Base-by-base conservation (phyloP, 257 asterid species). In the Euphrasia confusa region DNA sequence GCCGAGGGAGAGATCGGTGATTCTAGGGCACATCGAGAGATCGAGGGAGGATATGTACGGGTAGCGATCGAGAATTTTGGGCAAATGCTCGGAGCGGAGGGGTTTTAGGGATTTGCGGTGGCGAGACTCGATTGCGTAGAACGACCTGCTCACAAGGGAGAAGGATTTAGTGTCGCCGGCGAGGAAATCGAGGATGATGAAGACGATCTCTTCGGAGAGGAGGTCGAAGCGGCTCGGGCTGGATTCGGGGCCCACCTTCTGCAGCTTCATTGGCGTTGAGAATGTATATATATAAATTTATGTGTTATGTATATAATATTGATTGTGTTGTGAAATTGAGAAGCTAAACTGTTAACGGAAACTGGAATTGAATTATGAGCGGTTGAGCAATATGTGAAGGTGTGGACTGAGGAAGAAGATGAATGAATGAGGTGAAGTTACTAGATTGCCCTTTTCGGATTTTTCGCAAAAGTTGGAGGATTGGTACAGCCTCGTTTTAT, bases 141-240 rank as follows among this genome's bases (percentile, higher is more conserved):
- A 86, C 2, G 95, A 80, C 28, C 75, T 80, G 72, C 89, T 82
- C 58, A 84, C 98, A 2, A 86, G 89, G 13, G 98, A 88, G 60
- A 91, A 88, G 1, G 95, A 79, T 67, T 91, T 91, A 48, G 50
- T 83, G 54, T 88, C 97, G n/a, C 79, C 95, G 18, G 67, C 61
- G 44, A 91, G 83, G 71, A 71, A 74, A 75, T 88, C 95, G 6
- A 91, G 89, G 66, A 91, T 69, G 5, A 70, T 18, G 71, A 81
- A 89, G 12, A 86, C 80, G 0, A 91, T 78, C 60, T 91, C 96
- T 60, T 86, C 94, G 0, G 90, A 77, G 35, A 91, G 81, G 40
- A 75, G 74, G 73, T 91, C 95, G 58, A 91, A 90, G 70, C 55
- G 86, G 75, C 71, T 79, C 74, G 72, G 61, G 58, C 7, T 58